A percentile compares a stretch with the other conserved stretches of the same genome.
phyloP scores from a whole-genome alignment of 2,329 filamentous ascomycete species.

The Trichoderma guizhouense region DNA sequence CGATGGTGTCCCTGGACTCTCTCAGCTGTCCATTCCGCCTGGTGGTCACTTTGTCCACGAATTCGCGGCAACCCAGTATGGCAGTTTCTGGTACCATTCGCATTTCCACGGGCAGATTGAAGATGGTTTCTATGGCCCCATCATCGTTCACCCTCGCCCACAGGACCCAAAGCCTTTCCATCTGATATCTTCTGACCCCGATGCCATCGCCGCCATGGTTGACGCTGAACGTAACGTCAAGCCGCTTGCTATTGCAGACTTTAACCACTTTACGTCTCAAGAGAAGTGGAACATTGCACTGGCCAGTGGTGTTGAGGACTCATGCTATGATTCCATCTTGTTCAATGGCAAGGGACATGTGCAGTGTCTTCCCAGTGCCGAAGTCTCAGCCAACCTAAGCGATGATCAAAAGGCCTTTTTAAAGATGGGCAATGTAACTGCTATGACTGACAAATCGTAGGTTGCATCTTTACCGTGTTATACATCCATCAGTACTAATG shows the following conservation, averaged over 20 bases:
- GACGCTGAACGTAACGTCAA: conserved; percentile 45
- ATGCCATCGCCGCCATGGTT: conserved; percentile 41
- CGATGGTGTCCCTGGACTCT: conserved; percentile 57
- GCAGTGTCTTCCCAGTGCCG: conserved; percentile 45
- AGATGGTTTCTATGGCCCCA: conserved; percentile 57
- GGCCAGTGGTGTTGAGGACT: conserved; percentile 44
- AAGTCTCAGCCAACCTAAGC: conserved; percentile 40
- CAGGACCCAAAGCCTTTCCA: conserved; percentile 43
- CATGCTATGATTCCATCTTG: conserved; percentile 59
- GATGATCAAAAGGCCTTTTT: conserved; percentile 33
- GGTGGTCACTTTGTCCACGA: conserved; percentile 48
- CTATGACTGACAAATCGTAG: conserved; percentile 43
- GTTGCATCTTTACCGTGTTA: neutral
- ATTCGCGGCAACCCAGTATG: conserved; percentile 55
- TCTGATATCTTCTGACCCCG: conserved; percentile 40
- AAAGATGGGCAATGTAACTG: conserved; percentile 26
- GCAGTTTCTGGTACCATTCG: conserved; percentile 60
- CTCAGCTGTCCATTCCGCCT: conserved; percentile 50
- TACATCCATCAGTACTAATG: neutral
- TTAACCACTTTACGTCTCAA: conserved; percentile 51
- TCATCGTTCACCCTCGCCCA: conserved; percentile 45
- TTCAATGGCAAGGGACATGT: conserved; percentile 60
- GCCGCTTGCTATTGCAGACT: conserved; percentile 55
- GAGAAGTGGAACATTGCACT: conserved; percentile 44
- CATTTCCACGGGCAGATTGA: conserved; percentile 55